A percentile compares a stretch with the other conserved stretches of the same genome.
Conservation (phyloP, 176 grass and related monocot species). For the Aegilops longissima region DNA sequence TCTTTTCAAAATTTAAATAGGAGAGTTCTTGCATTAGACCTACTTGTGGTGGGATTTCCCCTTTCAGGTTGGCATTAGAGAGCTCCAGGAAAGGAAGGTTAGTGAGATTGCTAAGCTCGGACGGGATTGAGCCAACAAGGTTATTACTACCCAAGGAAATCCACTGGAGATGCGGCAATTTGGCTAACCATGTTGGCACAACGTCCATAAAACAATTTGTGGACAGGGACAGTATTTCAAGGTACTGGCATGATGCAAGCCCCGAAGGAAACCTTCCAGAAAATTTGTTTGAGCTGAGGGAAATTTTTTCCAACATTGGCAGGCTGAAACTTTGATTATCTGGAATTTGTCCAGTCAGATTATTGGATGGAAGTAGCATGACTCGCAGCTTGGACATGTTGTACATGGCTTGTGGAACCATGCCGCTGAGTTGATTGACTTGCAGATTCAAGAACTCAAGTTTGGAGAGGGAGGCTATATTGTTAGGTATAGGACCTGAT, state of each 20-base stretch:
- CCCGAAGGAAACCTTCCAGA: too few relatives aligned
- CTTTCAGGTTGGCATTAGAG: background rate
- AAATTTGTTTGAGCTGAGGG: background rate
- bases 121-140: background rate
- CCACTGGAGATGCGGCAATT: too few relatives aligned
- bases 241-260: too few relatives aligned
- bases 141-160: background rate
- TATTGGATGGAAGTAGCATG: background rate
- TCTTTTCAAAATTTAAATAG: background rate
- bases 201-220: too few relatives aligned
- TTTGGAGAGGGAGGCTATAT: background rate
- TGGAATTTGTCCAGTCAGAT: background rate
- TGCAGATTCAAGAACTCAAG: background rate
- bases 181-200: too few relatives aligned
- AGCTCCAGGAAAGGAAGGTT: background rate
- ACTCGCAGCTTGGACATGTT: background rate
- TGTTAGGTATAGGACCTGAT: background rate
- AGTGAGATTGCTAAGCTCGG: background rate
- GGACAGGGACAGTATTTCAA: background rate
- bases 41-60: background rate
- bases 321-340: background rate
- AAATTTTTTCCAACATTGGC: background rate
- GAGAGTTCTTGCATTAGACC: background rate
- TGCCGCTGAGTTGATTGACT: background rate
- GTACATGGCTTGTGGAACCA: conserved; percentile 1